phyloP scores from a whole-genome alignment of 208 protist genomes.

The Porcisia hertigi region DNA sequence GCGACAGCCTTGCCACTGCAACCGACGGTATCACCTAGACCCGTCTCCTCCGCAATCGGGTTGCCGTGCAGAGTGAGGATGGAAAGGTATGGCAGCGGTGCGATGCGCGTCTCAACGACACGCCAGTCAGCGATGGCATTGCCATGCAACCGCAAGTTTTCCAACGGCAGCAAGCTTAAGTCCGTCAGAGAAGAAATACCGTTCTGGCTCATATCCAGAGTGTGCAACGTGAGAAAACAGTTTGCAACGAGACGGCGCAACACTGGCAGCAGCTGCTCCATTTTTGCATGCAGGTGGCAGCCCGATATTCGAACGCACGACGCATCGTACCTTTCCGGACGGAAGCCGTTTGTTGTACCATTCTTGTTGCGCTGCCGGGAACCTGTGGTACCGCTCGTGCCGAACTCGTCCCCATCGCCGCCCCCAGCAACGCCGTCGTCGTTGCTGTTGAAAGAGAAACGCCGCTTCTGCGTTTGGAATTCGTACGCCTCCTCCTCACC shows the following conservation, averaged over 20 bases:
- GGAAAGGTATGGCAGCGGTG: constrained; percentile 57
- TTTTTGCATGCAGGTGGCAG: constrained; percentile 51
- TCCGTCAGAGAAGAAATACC: constrained; percentile 56
- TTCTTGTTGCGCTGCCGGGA: neutral
- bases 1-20: neutral
- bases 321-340: constrained; percentile 51
- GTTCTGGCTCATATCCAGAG: constrained; percentile 86
- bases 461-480: constrained; percentile 52
- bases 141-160: constrained; percentile 71
- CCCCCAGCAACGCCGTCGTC: constrained; percentile 5
- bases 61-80: constrained; percentile 83
- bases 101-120: constrained; percentile 67
- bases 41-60: constrained; percentile 64
- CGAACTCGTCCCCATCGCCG: constrained; percentile 11
- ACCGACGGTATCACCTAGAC: neutral
- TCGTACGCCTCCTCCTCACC: constrained; percentile 91
- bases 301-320: constrained; percentile 67
- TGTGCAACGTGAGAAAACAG: constrained; percentile 66
- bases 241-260: constrained; percentile 75
- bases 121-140: constrained; percentile 78
- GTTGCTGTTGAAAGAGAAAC: constrained; percentile 38
- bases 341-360: neutral
- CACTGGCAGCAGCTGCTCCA: constrained; percentile 64
- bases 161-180: constrained; percentile 65
- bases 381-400: neutral